Conservation (phyloP, 768 basidiomycete genomes). For the Megacollybia marginata region DNA sequence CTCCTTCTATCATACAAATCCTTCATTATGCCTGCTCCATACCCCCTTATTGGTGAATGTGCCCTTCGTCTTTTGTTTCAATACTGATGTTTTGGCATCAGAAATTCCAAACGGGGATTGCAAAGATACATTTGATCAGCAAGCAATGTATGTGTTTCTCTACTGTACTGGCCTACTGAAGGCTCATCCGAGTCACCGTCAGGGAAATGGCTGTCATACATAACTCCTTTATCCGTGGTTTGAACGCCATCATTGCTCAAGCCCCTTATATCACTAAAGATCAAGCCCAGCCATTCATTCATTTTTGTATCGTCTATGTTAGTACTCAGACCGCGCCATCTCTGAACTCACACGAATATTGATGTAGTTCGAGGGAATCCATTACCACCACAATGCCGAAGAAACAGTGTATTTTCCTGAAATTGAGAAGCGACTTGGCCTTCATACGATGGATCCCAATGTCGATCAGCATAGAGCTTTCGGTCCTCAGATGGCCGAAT, state of each 20-base stretch:
- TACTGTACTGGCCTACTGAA: background rate
- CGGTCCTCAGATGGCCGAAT: constrained; percentile 15
- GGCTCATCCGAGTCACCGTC: no score
- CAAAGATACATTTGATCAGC: constrained; percentile 19
- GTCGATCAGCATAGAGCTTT: constrained; percentile 22
- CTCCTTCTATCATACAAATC: no score
- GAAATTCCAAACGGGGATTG: constrained; percentile 19
- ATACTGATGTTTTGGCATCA: background rate
- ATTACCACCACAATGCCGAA: constrained; percentile 23
- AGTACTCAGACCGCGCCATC: background rate
- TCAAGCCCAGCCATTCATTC: background rate
- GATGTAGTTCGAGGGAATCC: constrained; percentile 5
- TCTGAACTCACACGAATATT: background rate
- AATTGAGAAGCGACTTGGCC: constrained; percentile 19
- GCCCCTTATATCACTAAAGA: background rate
- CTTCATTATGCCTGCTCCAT: no score
- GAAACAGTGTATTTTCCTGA: constrained; percentile 20
- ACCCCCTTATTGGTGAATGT: no score
- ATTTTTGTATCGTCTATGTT: background rate
- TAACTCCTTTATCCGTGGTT: background rate
- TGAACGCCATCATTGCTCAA: background rate
- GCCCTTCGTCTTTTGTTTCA: no score
- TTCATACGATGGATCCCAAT: constrained; percentile 13
- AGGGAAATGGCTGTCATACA: background rate
- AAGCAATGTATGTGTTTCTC: constrained; percentile 16